phyloP scores from a whole-genome alignment of 2,329 filamentous ascomycete species.

The Phialocephala sp. region DNA sequence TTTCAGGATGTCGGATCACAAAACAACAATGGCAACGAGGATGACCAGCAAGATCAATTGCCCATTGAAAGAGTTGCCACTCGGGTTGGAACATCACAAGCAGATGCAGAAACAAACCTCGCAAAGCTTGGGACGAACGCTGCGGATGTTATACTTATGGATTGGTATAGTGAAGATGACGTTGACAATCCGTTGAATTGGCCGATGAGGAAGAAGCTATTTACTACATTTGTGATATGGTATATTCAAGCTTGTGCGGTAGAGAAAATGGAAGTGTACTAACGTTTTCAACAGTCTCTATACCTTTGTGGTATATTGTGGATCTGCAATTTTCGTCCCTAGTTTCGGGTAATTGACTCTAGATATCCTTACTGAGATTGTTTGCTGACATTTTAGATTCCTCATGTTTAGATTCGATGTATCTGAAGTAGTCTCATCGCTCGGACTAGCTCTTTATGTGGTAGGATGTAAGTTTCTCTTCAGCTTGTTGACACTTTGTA shows the following conservation, averaged over 20 bases:
- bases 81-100: too few relatives aligned
- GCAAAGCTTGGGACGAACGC: too few relatives aligned
- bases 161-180: constrained; percentile 17
- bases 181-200: constrained; percentile 57
- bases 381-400: constrained; percentile 21
- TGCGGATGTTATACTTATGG: neutral
- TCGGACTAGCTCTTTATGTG: constrained; percentile 66
- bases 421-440: constrained; percentile 53
- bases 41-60: too few relatives aligned
- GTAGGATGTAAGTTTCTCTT: constrained; percentile 48
- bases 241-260: neutral
- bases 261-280: neutral
- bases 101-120: too few relatives aligned
- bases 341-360: constrained; percentile 32
- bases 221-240: constrained; percentile 41
- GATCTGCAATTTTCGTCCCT: constrained; percentile 52
- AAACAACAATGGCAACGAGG: too few relatives aligned
- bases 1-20: too few relatives aligned
- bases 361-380: too few relatives aligned
- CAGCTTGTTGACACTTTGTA: neutral
- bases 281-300: constrained; percentile 42
- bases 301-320: constrained; percentile 61
- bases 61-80: too few relatives aligned
- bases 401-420: constrained; percentile 58
- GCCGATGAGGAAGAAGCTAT: constrained; percentile 48